phyloP scores from a whole-genome alignment of 2,329 filamentous ascomycete species.

The Verticillium alfalfae region DNA sequence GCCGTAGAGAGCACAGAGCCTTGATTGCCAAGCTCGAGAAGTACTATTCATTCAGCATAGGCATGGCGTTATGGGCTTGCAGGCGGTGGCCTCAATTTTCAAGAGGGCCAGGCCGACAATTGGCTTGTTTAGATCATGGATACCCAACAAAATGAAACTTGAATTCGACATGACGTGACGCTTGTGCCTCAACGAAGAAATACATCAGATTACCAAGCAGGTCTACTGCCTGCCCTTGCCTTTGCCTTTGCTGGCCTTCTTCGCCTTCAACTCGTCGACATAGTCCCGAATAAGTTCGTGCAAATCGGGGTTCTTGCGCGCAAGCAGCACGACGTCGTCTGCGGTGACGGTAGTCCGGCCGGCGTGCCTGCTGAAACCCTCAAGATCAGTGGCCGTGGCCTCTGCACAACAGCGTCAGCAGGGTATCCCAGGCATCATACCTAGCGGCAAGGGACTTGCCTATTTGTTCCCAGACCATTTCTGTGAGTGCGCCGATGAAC shows the following conservation, averaged over 20 bases:
- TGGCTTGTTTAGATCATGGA: background rate
- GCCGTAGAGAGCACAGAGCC: background rate
- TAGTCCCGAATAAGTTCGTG: constrained; percentile 68
- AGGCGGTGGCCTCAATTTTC: background rate
- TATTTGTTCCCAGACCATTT: constrained; percentile 83
- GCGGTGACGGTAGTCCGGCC: constrained; percentile 74
- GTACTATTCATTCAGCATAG: background rate
- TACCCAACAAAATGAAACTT: background rate
- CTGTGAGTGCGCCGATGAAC: constrained; percentile 81
- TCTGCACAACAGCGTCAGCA: constrained; percentile 30
- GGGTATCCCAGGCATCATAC: background rate
- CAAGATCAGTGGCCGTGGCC: constrained; percentile 51
- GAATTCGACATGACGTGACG: background rate
- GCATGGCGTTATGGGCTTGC: background rate
- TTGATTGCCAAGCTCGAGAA: background rate
- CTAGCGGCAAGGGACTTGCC: constrained; percentile 41
- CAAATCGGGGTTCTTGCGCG: constrained; percentile 80
- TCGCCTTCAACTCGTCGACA: constrained; percentile 54
- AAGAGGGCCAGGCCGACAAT: background rate
- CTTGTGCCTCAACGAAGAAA: background rate
- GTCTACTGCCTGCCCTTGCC: constrained; percentile 3
- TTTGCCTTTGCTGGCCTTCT: constrained; percentile 18
- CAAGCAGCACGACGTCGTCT: constrained; percentile 82
- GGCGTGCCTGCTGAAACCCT: constrained; percentile 65
- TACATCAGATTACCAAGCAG: background rate